Base-by-base conservation (phyloP, 2,329 filamentous ascomycete species). In the Lojkania enalia region DNA sequence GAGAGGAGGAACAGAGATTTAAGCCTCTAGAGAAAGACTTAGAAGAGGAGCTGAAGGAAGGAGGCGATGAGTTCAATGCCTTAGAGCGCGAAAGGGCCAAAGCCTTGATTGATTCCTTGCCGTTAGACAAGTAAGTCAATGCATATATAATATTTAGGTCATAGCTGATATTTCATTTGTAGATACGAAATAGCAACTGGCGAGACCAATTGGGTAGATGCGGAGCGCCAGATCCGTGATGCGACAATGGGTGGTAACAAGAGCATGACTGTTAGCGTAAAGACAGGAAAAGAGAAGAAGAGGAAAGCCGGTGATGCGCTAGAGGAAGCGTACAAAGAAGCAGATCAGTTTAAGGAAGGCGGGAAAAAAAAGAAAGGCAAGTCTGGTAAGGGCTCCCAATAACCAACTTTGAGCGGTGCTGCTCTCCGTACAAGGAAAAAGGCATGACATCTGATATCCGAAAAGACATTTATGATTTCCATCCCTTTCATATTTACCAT, bases 91-190 rank as follows among this genome's bases (percentile, higher is more conserved):
- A 88, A 69, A 88, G 92, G 72, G 89, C 95, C 71, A 84, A 87
- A 59, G 88, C 89, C 56, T 76, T 97, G 54, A 96, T 97, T 61
- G 88, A 96, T 74, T 87, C 90, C 51, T 75, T 97, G 50, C 91
- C 92, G 33, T 77, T 97, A 40, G 90, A 96, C 61, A 85, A 88
- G 83, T 92, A 79, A 80, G 85, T 44, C 13, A 14, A 36, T 35
- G 9, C 25, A n/a, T 27, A 9, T 27, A 7, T 27, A 27, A 27
- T n/a, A n/a, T n/a, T n/a, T n/a, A n/a, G n/a, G n/a, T n/a, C n/a
- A n/a, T n/a, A n/a, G 9, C 33, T 5, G 7, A 42, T 20, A 5
- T 37, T 23, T 31, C n/a, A n/a, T n/a, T 33, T 23, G 12, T 23
- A 74, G 71, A 39, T 74, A 74, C 44, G 67, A 71, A 48, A 74